These are phyloP conservation scores for Russula brevipes DNA, from an alignment of 768 basidiomycete genomes.

Conservation along the genomic window DNA sequence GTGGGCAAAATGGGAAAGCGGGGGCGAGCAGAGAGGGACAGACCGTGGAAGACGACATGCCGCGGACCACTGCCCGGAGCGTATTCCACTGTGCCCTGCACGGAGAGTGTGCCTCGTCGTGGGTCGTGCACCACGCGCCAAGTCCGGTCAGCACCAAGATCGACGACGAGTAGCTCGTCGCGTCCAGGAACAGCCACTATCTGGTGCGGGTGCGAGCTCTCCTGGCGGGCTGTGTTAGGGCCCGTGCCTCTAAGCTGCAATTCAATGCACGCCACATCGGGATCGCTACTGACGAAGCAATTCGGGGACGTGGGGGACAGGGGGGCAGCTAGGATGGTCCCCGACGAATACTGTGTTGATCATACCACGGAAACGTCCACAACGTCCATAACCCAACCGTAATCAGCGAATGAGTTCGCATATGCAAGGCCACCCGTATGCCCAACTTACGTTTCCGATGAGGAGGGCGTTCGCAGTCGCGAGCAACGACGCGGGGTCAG, in stretches of 20 bases:
- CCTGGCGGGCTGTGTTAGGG: conserved; percentile 63
- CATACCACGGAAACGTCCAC: too few species aligned
- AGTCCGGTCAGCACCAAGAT: conserved; percentile 47
- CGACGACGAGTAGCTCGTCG: conserved; percentile 35
- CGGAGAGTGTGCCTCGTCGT: too few species aligned
- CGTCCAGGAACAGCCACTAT: conserved; percentile 38
- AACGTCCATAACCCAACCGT: too few species aligned
- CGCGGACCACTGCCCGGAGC: too few species aligned
- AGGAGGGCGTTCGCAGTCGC: conserved; percentile 55
- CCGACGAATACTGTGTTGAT: conserved; percentile 52
- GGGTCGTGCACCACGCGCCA: conserved; percentile 44
- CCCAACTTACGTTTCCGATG: conserved; percentile 60
- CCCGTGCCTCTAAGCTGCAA: conserved; percentile 51
- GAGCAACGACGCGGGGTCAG: conserved; percentile 59
- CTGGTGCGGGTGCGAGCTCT: conserved; percentile 74
- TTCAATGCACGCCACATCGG: conserved; percentile 4
- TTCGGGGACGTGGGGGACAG: conserved; percentile 41
- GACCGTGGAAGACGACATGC: too few species aligned
- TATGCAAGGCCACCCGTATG: too few species aligned
- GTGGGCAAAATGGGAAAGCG: too few species aligned
- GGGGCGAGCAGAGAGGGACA: too few species aligned
- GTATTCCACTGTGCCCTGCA: too few species aligned
- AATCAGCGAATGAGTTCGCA: too few species aligned
- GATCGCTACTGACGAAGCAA: conserved; percentile 26
- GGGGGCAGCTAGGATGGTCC: conserved; percentile 48